Conservation (phyloP, 2,329 filamentous ascomycete genomes). For the Apiospora rasikravindrae region DNA sequence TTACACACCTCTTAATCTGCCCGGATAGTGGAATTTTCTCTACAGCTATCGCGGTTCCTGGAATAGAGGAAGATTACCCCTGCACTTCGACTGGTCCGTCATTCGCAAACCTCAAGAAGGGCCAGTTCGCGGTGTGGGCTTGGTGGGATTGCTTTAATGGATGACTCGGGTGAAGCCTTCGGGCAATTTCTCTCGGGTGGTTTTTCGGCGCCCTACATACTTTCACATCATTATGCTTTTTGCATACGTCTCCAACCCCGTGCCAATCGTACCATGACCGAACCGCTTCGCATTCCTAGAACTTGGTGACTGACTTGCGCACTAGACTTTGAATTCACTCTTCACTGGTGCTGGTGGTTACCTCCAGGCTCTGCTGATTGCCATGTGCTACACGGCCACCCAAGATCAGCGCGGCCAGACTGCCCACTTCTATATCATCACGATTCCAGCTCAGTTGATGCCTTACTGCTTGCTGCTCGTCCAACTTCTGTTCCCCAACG, state of each 20-base stretch:
- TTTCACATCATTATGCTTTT: slow-evolving; percentile 28
- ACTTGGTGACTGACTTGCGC: slow-evolving; percentile 6
- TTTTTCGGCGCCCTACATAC: slow-evolving; percentile 69
- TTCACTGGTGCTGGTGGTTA: slow-evolving; percentile 59
- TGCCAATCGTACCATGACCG: slow-evolving; percentile 2
- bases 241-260: not conserved
- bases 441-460: slow-evolving; percentile 79
- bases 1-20: slow-evolving; percentile 67
- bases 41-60: slow-evolving; percentile 84
- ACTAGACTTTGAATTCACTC: slow-evolving; percentile 57
- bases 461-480: slow-evolving; percentile 81
- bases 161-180: slow-evolving; percentile 67
- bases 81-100: slow-evolving; percentile 64
- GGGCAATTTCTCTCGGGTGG: slow-evolving; percentile 60
- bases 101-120: slow-evolving; percentile 68
- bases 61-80: slow-evolving; percentile 82
- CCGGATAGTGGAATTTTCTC: slow-evolving; percentile 68
- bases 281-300: not conserved
- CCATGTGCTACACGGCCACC: slow-evolving; percentile 81
- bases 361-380: slow-evolving; percentile 72
- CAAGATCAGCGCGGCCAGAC: slow-evolving; percentile 83
- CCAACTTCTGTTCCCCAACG: slow-evolving; percentile 69
- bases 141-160: slow-evolving; percentile 76
- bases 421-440: slow-evolving; percentile 81
- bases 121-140: slow-evolving; percentile 69